Percentiles rank a stretch among this genome's conserved stretches.
phyloP scores from a whole-genome alignment of 441 rosid genomes.

The Bruguiera hainesii region DNA sequence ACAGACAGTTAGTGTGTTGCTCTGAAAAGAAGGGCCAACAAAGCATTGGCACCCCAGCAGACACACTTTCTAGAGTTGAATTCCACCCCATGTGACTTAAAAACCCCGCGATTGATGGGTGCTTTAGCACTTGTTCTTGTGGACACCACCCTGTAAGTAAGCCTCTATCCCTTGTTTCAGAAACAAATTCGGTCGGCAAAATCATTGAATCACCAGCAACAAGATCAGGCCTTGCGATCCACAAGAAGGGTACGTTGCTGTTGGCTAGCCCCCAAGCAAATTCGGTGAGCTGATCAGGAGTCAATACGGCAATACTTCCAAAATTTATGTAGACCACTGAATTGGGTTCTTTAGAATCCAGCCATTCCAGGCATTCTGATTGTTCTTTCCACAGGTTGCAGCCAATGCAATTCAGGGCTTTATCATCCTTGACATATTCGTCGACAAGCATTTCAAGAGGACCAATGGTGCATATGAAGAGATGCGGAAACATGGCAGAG shows the following conservation, averaged over 20 bases:
- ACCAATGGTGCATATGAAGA: conserved; percentile 25
- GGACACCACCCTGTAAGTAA: conserved; percentile 22
- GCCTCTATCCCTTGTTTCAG: conserved; percentile 21
- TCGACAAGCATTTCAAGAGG: conserved; percentile 20
- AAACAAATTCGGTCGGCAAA: conserved; percentile 18
- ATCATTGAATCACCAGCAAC: conserved; percentile 15
- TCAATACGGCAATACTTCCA: conserved; percentile 50
- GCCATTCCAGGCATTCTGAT: conserved; percentile 21
- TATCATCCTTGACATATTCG: neutral
- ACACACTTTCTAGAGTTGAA: conserved; percentile 23
- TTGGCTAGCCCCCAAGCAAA: conserved; percentile 58
- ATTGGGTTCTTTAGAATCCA: conserved; percentile 16
- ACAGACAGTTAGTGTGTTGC: conserved; percentile 26
- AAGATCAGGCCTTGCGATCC: conserved; percentile 42
- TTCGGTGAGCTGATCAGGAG: conserved; percentile 36
- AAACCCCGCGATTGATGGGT: conserved; percentile 24
- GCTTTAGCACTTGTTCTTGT: conserved; percentile 23
- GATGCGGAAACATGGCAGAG: conserved; percentile 11
- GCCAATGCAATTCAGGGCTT: neutral
- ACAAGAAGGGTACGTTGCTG: conserved; percentile 43
- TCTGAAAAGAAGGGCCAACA: conserved; percentile 31
- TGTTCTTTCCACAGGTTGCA: conserved; percentile 28
- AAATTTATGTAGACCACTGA: conserved; percentile 38
- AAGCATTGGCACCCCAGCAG: conserved; percentile 23
- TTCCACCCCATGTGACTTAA: conserved; percentile 33